A percentile compares a stretch with the other conserved stretches of the same genome.
Evolutionary conservation across 1,284 basidiomycete genomes (phyloP).

Genomic region (Meira miltonrushii): DNA sequence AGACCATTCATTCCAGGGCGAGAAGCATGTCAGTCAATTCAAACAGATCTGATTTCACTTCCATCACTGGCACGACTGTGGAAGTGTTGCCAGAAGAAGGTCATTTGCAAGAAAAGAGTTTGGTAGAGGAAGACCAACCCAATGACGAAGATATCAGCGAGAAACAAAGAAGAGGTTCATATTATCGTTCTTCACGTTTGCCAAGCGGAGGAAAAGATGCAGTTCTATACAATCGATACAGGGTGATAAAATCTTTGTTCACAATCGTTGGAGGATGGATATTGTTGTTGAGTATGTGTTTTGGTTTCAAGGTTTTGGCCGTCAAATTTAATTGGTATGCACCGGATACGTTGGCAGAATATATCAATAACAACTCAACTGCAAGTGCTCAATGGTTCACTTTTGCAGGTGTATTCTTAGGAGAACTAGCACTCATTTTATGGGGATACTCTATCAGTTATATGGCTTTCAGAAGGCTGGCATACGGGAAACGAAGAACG

Average conservation of each 20-base stretch:
- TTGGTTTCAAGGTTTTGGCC: conserved; percentile 2
- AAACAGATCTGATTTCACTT: too few species aligned
- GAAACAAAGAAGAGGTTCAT: not conserved
- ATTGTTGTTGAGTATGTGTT: not conserved
- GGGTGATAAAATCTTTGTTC: not conserved
- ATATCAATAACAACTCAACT: conserved; percentile 1
- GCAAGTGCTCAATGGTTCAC: conserved; percentile 7
- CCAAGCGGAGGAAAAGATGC: conserved; percentile 2
- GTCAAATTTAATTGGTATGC: not conserved
- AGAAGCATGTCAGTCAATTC: too few species aligned
- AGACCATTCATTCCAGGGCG: too few species aligned
- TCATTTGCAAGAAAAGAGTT: too few species aligned
- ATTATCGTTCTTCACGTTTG: not conserved
- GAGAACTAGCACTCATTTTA: conserved; percentile 1
- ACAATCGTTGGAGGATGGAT: conserved; percentile 3
- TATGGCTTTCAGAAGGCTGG: conserved; percentile 3
- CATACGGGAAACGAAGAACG: conserved; percentile 2
- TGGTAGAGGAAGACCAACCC: not conserved
- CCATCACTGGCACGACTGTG: too few species aligned
- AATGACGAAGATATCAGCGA: not conserved
- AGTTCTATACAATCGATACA: not conserved
- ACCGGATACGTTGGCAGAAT: conserved; percentile 6
- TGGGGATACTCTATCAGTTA: conserved; percentile 6
- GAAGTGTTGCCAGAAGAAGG: too few species aligned
- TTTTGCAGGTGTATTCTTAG: conserved; percentile 3